Evolutionary conservation across 441 rosid species (phyloP).

Genomic region (Mallotus japonicus): DNA sequence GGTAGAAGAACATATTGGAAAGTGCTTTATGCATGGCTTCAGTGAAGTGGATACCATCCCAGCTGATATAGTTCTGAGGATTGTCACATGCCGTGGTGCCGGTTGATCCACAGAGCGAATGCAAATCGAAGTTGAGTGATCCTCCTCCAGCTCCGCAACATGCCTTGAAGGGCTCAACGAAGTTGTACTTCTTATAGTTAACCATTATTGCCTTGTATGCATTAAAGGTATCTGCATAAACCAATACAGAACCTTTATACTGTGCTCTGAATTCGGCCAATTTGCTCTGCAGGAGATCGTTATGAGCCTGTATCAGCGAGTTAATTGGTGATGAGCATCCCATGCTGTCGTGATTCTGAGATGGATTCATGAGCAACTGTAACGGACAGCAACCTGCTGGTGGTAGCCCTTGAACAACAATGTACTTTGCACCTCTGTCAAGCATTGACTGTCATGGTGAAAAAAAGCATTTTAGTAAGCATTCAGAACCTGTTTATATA

Average conservation of each 20-base stretch:
- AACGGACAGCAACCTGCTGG: constrained; percentile 46
- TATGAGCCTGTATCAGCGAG: constrained; percentile 32
- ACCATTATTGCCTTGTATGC: constrained; percentile 38
- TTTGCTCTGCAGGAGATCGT: constrained; percentile 35
- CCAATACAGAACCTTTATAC: constrained; percentile 8
- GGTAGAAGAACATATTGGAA: constrained; percentile 29
- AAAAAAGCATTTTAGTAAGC: not conserved
- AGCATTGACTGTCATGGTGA: constrained; percentile 33
- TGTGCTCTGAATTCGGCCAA: constrained; percentile 20
- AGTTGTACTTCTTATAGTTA: constrained; percentile 20
- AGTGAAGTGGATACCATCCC: constrained; percentile 56
- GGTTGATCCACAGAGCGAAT: constrained; percentile 33
- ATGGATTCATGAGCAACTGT: constrained; percentile 18
- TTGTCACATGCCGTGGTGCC: constrained; percentile 30
- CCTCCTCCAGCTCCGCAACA: constrained; percentile 47
- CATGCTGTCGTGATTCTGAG: constrained; percentile 25
- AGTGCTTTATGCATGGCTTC: constrained; percentile 36
- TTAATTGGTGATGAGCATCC: constrained; percentile 39
- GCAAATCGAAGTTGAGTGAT: constrained; percentile 35
- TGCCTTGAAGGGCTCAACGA: constrained; percentile 38
- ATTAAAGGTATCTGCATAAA: constrained; percentile 39
- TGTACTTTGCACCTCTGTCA: constrained; percentile 39
- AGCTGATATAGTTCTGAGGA: constrained; percentile 26
- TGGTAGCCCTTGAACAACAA: constrained; percentile 52
- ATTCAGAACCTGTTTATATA: not conserved